Evolutionary conservation across 768 basidiomycete genomes (phyloP).

Genomic region (Boletus huronensis): DNA sequence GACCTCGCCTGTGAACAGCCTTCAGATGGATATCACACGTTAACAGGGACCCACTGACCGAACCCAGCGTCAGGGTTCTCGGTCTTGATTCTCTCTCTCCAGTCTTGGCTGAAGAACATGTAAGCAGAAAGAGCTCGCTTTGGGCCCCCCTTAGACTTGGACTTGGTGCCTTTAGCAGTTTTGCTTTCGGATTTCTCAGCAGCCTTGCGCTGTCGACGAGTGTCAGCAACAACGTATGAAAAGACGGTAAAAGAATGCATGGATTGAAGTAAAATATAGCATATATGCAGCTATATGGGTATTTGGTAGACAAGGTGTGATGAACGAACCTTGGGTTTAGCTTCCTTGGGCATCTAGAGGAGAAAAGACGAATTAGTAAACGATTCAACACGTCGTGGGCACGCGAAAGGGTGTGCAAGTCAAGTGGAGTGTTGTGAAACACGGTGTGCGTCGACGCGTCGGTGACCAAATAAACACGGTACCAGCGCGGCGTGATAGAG

Average conservation of each 20-base stretch:
- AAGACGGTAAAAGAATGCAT: background rate
- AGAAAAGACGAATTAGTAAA: slow-evolving; percentile 33
- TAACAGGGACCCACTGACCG: slow-evolving; percentile 45
- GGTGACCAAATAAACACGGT: slow-evolving; percentile 36
- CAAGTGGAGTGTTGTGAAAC: slow-evolving; percentile 25
- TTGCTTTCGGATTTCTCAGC: slow-evolving; percentile 61
- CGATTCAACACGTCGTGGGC: slow-evolving; percentile 39
- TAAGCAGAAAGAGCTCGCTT: slow-evolving; percentile 95
- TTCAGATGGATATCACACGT: slow-evolving; percentile 2
- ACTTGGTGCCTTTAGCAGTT: slow-evolving; percentile 60
- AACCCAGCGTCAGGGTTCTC: slow-evolving; percentile 96
- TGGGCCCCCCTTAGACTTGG: slow-evolving; percentile 62
- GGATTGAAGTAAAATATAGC: slow-evolving; percentile 9
- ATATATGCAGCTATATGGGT: slow-evolving; percentile 18
- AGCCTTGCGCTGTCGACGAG: slow-evolving; percentile 59
- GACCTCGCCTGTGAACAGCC: slow-evolving; percentile 62
- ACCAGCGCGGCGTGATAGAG: slow-evolving; percentile 17
- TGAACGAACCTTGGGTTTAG: slow-evolving; percentile 62
- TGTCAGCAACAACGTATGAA: slow-evolving; percentile 14
- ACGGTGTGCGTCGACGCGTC: slow-evolving; percentile 37
- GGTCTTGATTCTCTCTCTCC: slow-evolving; percentile 91
- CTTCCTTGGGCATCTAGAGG: slow-evolving; percentile 75
- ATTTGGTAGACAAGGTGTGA: background rate
- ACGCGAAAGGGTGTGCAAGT: slow-evolving; percentile 31
- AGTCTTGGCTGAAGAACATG: slow-evolving; percentile 98